A percentile compares a stretch with the other conserved stretches of the same genome.
Evolutionary conservation across 306 rosid species (phyloP).

Genomic region (Ochetophila trinervis): DNA sequence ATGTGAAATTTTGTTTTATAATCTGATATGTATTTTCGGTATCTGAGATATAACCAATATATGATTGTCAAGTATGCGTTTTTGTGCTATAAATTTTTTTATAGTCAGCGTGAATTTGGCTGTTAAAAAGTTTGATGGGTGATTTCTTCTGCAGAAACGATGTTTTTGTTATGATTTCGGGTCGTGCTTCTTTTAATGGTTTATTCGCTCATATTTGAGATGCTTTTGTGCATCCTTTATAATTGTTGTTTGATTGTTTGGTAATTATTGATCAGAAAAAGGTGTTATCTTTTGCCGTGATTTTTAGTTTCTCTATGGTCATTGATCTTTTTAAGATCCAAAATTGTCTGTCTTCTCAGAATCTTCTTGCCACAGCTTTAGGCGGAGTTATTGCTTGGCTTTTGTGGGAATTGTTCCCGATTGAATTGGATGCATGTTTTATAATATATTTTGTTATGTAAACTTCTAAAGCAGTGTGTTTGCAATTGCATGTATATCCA

Average conservation of each 20-base stretch:
- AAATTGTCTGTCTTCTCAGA: too few relatives aligned
- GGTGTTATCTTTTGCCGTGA: background rate
- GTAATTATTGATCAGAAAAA: background rate
- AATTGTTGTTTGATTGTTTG: background rate
- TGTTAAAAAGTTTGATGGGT: background rate
- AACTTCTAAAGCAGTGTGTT: background rate
- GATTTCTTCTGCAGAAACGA: background rate
- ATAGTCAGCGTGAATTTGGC: conserved; percentile 9
- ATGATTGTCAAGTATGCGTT: too few relatives aligned
- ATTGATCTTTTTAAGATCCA: background rate
- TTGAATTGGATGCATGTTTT: conserved; percentile 7
- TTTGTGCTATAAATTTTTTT: background rate
- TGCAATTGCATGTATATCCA: background rate
- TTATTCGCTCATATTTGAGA: background rate
- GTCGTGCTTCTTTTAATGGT: too few relatives aligned
- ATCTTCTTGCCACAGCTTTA: too few relatives aligned
- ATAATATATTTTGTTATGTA: background rate
- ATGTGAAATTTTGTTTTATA: background rate
- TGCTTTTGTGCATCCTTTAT: background rate
- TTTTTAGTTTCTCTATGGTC: background rate
- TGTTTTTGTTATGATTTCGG: background rate
- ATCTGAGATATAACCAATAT: background rate
- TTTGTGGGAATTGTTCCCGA: too few relatives aligned
- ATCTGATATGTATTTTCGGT: conserved; percentile 1
- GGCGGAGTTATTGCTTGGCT: too few relatives aligned